phyloP scores from a whole-genome alignment of 805 yeast genomes.

The Starmera amethionina region DNA sequence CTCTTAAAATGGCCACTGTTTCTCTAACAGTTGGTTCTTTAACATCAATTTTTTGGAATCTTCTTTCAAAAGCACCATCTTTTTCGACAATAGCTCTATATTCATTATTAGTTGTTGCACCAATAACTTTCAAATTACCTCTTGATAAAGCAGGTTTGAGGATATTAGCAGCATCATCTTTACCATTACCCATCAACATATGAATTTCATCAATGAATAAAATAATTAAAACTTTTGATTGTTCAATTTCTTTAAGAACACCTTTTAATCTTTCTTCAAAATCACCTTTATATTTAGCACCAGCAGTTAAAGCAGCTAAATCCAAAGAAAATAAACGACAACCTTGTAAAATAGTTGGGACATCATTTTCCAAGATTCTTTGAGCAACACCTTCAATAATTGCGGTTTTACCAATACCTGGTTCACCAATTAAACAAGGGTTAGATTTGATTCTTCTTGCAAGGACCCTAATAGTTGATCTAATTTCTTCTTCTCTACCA shows the following conservation, averaged over 20 bases:
- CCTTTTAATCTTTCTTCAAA: conserved; percentile 98
- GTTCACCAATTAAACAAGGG: conserved; percentile 95
- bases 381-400: conserved; percentile 99
- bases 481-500: conserved; percentile 97
- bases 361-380: conserved; percentile 91
- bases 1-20: conserved; percentile 93
- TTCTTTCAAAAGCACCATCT: conserved; percentile 98
- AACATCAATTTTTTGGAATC: conserved; percentile 96
- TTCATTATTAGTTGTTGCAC: conserved; percentile 95
- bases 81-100: conserved; percentile 88
- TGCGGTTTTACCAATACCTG: conserved; percentile 98
- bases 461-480: conserved; percentile 87
- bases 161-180: conserved; percentile 91
- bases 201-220: conserved; percentile 96
- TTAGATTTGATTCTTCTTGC: conserved; percentile 97
- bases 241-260: conserved; percentile 87
- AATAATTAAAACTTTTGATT: conserved; percentile 75
- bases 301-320: conserved; percentile 94
- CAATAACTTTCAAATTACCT: conserved; percentile 93
- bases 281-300: conserved; percentile 98
- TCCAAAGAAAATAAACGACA: conserved; percentile 83
- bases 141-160: conserved; percentile 96
- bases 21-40: conserved; percentile 88
- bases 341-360: conserved; percentile 76
- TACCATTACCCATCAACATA: conserved; percentile 99